These are phyloP conservation scores for Paecilomyces sp. DNA, from an alignment of 2,329 filamentous ascomycete genomes.

Conservation along the genomic window DNA sequence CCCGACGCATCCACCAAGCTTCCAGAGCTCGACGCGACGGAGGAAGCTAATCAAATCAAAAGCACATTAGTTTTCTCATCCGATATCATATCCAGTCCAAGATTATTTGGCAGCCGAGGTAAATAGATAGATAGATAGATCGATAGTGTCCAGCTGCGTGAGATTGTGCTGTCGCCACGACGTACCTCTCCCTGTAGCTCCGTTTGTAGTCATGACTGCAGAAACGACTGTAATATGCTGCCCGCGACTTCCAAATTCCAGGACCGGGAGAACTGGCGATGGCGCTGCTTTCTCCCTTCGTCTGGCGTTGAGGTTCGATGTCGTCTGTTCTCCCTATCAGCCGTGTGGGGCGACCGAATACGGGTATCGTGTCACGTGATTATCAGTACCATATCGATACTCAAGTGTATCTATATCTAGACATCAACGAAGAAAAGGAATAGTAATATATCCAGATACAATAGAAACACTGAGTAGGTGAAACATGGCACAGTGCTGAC, in stretches of 20 bases:
- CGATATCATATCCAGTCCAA: too few species aligned
- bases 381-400: neutral
- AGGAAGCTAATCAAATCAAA: slow-evolving; percentile 13
- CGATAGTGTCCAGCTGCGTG: neutral
- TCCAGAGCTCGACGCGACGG: slow-evolving; percentile 21
- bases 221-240: neutral
- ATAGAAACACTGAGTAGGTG: too few species aligned
- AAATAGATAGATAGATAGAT: too few species aligned
- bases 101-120: too few species aligned
- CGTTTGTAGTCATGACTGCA: slow-evolving; percentile 28
- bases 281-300: neutral
- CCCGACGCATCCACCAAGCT: slow-evolving; percentile 39
- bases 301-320: neutral
- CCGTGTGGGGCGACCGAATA: neutral
- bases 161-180: neutral
- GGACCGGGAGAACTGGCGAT: neutral
- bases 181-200: slow-evolving; percentile 27
- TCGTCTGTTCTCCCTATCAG: neutral
- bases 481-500: too few species aligned
- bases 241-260: too few species aligned
- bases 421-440: too few species aligned
- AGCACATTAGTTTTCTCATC: neutral
- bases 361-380: neutral
- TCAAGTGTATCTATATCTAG: too few species aligned
- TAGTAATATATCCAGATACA: too few species aligned